phyloP scores from a whole-genome alignment of 2,329 filamentous ascomycete species.

The Diaporthe australafricana region DNA sequence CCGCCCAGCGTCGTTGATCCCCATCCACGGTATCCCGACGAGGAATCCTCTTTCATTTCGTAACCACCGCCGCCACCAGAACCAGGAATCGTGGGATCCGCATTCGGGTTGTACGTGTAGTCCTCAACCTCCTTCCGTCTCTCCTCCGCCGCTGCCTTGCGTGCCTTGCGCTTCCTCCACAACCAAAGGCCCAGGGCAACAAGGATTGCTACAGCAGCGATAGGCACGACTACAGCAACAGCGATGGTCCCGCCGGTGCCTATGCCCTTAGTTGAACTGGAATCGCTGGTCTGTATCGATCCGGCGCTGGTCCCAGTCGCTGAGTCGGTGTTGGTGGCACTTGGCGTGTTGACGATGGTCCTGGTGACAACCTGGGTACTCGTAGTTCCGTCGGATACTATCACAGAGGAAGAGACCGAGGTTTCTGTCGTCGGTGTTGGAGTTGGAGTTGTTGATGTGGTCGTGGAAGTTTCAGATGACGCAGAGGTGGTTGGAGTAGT shows the following conservation, averaged over 20 bases:
- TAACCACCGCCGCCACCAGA: conserved; percentile 61
- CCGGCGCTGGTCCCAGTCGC: conserved; percentile 26
- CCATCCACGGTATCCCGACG: conserved; percentile 92
- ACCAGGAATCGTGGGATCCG: conserved; percentile 80
- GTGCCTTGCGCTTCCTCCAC: conserved; percentile 89
- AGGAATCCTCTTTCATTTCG: conserved; percentile 83
- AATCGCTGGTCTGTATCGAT: conserved; percentile 42
- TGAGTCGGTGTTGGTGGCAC: conserved; percentile 11
- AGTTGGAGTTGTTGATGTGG: background rate
- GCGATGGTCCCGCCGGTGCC: conserved; percentile 80
- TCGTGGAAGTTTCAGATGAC: conserved; percentile 5
- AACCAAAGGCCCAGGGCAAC: conserved; percentile 82
- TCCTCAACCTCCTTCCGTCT: conserved; percentile 97
- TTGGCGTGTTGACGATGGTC: conserved; percentile 38
- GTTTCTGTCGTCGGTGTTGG: conserved; percentile 25
- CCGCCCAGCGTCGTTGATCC: conserved; percentile 78
- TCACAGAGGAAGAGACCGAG: conserved; percentile 23
- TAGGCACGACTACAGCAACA: conserved; percentile 92
- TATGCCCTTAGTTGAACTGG: conserved; percentile 57
- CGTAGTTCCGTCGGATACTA: conserved; percentile 21
- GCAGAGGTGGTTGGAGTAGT: conserved; percentile 15
- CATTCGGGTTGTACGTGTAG: conserved; percentile 97
- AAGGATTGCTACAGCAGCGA: conserved; percentile 86
- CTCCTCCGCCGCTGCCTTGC: conserved; percentile 86
- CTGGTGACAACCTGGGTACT: conserved; percentile 34